Evolutionary conservation across 805 yeast species (phyloP).

Genomic region (Lachancea sp.): DNA sequence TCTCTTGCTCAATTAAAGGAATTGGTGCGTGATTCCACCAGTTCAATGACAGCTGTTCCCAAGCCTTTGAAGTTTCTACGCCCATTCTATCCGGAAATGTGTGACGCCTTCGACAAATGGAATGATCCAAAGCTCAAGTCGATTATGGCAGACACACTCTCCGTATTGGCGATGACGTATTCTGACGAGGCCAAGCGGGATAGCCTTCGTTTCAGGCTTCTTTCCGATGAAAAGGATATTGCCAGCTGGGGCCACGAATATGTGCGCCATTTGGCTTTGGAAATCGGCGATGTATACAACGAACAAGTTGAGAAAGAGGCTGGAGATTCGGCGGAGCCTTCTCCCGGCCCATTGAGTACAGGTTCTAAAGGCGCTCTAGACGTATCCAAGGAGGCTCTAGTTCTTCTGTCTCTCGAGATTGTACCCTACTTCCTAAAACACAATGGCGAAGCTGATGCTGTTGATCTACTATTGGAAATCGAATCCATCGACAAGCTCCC

Average conservation of each 20-base stretch:
- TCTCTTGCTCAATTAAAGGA: constrained; percentile 68
- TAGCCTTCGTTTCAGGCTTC: constrained; percentile 70
- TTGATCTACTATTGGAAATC: constrained; percentile 83
- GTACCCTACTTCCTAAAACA: constrained; percentile 88
- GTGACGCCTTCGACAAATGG: constrained; percentile 65
- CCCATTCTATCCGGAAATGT: constrained; percentile 72
- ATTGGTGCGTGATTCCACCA: constrained; percentile 83
- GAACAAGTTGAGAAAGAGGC: constrained; percentile 40
- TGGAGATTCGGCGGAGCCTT: constrained; percentile 16
- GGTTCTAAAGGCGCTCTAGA: constrained; percentile 1
- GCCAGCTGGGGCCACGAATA: constrained; percentile 98
- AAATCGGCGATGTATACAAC: constrained; percentile 83
- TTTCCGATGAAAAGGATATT: constrained; percentile 49
- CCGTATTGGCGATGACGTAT: constrained; percentile 92
- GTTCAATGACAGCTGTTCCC: constrained; percentile 99
- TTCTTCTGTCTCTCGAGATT: constrained; percentile 64
- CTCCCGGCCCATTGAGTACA: constrained; percentile 11
- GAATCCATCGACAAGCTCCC: constrained; percentile 81
- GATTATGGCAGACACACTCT: constrained; percentile 77
- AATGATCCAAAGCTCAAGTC: constrained; percentile 40
- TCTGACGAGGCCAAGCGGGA: constrained; percentile 76
- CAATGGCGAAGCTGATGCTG: constrained; percentile 98
- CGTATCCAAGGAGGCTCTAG: constrained; percentile 37
- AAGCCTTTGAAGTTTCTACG: constrained; percentile 93
- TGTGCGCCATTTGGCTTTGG: constrained; percentile 89